Conservation (phyloP, 345 rosid genomes). For the Citrus inodora region DNA sequence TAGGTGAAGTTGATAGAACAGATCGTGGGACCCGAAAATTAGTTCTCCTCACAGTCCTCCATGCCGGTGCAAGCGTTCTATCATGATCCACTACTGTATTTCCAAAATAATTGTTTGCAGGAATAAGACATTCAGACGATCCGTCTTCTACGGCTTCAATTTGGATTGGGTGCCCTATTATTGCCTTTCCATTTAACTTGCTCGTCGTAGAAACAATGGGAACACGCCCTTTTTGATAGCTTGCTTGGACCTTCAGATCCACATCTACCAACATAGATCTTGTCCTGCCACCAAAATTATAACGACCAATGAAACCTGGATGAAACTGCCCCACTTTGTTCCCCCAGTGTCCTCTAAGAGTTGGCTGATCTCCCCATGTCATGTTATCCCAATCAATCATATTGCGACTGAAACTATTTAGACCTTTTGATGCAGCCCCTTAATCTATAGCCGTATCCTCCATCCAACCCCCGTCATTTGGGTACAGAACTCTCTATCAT, state of each 20-base stretch:
- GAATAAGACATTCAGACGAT: conserved; percentile 50
- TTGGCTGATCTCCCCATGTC: conserved; percentile 46
- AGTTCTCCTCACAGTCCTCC: conserved; percentile 94
- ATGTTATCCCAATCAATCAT: conserved; percentile 55
- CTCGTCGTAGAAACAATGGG: conserved; percentile 84
- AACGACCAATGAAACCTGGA: conserved; percentile 37
- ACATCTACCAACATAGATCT: conserved; percentile 66
- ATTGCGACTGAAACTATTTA: conserved; percentile 32
- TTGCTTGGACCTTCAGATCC: conserved; percentile 82
- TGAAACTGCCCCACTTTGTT: conserved; percentile 33
- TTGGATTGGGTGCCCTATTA: conserved; percentile 87
- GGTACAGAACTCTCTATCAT: conserved; percentile 35
- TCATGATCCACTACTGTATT: conserved; percentile 48
- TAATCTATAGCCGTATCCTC: conserved; percentile 37
- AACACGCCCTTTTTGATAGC: conserved; percentile 69
- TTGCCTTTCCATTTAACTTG: conserved; percentile 79
- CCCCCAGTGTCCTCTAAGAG: conserved; percentile 37
- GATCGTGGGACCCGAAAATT: conserved; percentile 78
- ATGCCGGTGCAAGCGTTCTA: conserved; percentile 57
- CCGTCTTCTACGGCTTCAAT: conserved; percentile 74
- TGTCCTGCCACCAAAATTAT: conserved; percentile 37
- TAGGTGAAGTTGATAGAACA: conserved; percentile 42
- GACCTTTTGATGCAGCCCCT: conserved; percentile 39
- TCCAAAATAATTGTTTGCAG: conserved; percentile 36
- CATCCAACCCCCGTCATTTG: conserved; percentile 38